These are phyloP conservation scores for Crassisporium funariophilum DNA, from an alignment of 768 basidiomycete species.

Conservation along the genomic window DNA sequence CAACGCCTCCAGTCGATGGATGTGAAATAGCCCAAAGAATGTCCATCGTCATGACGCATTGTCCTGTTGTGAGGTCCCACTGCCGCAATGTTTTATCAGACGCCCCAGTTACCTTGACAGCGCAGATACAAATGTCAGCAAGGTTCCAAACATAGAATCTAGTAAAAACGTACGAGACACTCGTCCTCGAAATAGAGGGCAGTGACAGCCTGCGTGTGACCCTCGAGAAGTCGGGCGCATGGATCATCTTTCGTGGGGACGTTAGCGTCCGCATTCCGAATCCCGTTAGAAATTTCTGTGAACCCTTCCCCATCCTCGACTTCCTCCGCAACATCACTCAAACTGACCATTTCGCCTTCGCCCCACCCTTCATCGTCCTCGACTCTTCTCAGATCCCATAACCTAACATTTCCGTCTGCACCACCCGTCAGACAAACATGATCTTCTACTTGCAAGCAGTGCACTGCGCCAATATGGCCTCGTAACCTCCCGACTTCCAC, in stretches of 20 bases:
- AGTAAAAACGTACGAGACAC: conserved; percentile 65
- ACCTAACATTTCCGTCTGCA: conserved; percentile 77
- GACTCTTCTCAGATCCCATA: conserved; percentile 91
- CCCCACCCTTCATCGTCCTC: conserved; percentile 71
- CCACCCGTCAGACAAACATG: conserved; percentile 89
- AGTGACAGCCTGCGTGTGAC: conserved; percentile 92
- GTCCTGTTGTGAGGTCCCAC: conserved; percentile 96
- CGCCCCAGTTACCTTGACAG: conserved; percentile 86
- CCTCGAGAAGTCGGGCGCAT: conserved; percentile 79
- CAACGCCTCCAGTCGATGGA: conserved; percentile 53
- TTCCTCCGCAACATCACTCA: conserved; percentile 69
- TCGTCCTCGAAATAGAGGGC: conserved; percentile 95
- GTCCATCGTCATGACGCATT: conserved; percentile 99
- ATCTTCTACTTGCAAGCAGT: conserved; percentile 92
- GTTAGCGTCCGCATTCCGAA: conserved; percentile 40
- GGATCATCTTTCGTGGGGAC: conserved; percentile 49
- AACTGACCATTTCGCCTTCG: conserved; percentile 53
- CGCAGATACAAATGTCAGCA: conserved; percentile 15
- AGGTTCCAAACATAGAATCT: conserved; percentile 2
- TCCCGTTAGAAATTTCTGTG: conserved; percentile 39
- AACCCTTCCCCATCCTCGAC: conserved; percentile 53
- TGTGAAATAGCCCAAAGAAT: conserved; percentile 99
- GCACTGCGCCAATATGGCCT: conserved; percentile 82
- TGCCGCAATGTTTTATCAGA: conserved; percentile 98
- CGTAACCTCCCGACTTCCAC: conserved; percentile 82